Evolutionary conservation across 257 asterid species (phyloP), one percentile per base, ranked within the genome.

Genomic region (Nicotiana paniculata): DNA sequence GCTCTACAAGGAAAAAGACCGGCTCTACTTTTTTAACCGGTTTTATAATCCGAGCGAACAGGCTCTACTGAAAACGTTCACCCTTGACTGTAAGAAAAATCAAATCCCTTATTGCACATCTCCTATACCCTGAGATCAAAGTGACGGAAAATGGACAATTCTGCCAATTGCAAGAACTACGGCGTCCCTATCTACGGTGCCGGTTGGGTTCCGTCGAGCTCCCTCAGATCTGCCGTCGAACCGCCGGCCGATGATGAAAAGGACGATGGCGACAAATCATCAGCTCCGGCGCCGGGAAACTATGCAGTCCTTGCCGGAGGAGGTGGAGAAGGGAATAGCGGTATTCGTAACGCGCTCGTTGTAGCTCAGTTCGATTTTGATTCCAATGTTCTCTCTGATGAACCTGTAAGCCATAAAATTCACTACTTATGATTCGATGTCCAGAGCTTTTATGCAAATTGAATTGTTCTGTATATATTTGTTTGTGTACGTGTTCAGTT

Each of bases 291-390:
- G 32, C 3, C 70, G 15, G 82, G 28, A 57, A 85, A 81, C 82
- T 91, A 89, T 84, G 88, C 94, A 35, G 88, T 93, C 64, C 92
- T 96, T 12, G 86, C 99, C 51, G 98, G 99, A 67, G 99, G 99
- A 17, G 99, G 99, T 17, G 99, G 99, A 5, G 97, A 96, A 91
- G 97, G 99, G 77, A 83, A 82, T 83, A 96, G 92, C 82, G 98
- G 99, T 46, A 93, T 96, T 37, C 97, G 91, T 1, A 96, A 94
- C 55, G 92, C 97, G 37, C 81, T 96, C 83, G 90, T 96, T n/a
- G 77, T 96, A 30, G 90, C 96, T 1, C 81, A 88, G 70, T 88
- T 87, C 51, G 93, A 93, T 86, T 83, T 76, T 33, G 92, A 86
- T 53, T 88, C 93, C 46, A 84, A 62, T 77, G 84, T 92, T 32